Base-by-base conservation (phyloP, 1,139 yeast species). In the Suhomyces choctaworum region DNA sequence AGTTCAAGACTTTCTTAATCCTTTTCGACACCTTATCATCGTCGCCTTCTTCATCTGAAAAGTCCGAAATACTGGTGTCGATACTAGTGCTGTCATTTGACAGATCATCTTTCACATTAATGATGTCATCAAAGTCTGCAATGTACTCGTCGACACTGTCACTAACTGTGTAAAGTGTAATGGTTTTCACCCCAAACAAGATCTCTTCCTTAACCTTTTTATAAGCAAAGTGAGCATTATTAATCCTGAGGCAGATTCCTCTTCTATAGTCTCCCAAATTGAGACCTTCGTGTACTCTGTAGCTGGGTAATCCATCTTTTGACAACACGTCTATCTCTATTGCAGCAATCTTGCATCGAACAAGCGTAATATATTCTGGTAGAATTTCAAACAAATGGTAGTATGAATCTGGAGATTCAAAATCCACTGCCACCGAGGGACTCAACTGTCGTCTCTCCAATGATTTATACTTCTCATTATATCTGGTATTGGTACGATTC, bases 251-350 rank as follows among this genome's bases (percentile, higher is more conserved):
- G 3, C 68, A 63, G 3, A 70, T 57, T 3, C 76, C 76, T 39
- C 76, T 50, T 33, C 62, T 64, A 42, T 57, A 70, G 35, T 64
- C 66, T 3, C 62, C 64, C 34, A 71, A 50, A 42, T 71, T 68
- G 14, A 65, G 45, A 2, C 52, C 51, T 31, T 65, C 70, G 27
- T 33, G 48, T 8, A 64, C 47, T 1, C 43, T 41, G 33, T 62
- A 64, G 32, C 58, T 54, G 0, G 76, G 76, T 13, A 71, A 51
- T 4, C 66, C 64, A 40, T 70, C 76, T 37, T 68, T 68, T 41
- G 75, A 69, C 12, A 66, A 56, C 10, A 70, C 53, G 38, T 66
- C 70, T 1, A 64, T 55, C 36, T 62, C 64, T 13, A 68, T 32
- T 14, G 55, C 48, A 3, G 58, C 40, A 9, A 66, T 42, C 15